Percentiles rank a stretch among this genome's conserved stretches.
phyloP scores from a whole-genome alignment of 2,329 filamentous ascomycete species.

The Pseudogymnoascus sp. region DNA sequence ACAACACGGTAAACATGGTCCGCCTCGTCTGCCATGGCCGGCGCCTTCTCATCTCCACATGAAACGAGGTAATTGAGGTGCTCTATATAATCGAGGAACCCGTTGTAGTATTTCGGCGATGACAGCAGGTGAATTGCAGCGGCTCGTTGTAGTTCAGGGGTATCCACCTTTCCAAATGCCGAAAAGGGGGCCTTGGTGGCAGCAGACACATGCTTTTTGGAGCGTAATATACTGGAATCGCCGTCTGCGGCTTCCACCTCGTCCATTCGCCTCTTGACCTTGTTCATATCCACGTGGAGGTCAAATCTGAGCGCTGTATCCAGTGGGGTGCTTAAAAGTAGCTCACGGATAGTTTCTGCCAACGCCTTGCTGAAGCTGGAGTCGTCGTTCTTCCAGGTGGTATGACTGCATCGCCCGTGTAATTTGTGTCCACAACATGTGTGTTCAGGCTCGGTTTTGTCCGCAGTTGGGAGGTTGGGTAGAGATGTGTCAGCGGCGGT shows the following conservation, averaged over 20 bases:
- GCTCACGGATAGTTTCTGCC: neutral
- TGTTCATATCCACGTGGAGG: conserved; percentile 4
- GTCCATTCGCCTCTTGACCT: neutral
- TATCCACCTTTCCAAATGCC: neutral
- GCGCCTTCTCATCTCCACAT: neutral
- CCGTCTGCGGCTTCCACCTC: neutral
- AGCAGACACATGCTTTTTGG: neutral
- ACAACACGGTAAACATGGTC: neutral
- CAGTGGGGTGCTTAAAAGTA: neutral
- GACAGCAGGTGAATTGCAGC: neutral
- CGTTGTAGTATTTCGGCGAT: conserved; percentile 5
- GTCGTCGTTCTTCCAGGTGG: neutral
- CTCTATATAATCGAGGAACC: neutral
- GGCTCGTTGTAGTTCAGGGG: neutral
- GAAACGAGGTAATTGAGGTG: conserved; percentile 3
- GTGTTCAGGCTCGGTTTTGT: neutral
- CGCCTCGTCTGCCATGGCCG: neutral
- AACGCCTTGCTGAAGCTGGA: neutral
- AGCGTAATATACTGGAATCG: neutral
- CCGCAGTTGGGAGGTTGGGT: neutral
- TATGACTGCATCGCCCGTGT: neutral
- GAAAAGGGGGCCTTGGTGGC: neutral
- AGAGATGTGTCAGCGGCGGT: neutral
- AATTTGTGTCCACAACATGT: neutral
- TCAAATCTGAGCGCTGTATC: neutral